Percentiles rank a stretch among this genome's conserved stretches.
Evolutionary conservation across 2,329 filamentous ascomycete species (phyloP).

Genomic region (Pseudophaeomoniella oleicola): DNA sequence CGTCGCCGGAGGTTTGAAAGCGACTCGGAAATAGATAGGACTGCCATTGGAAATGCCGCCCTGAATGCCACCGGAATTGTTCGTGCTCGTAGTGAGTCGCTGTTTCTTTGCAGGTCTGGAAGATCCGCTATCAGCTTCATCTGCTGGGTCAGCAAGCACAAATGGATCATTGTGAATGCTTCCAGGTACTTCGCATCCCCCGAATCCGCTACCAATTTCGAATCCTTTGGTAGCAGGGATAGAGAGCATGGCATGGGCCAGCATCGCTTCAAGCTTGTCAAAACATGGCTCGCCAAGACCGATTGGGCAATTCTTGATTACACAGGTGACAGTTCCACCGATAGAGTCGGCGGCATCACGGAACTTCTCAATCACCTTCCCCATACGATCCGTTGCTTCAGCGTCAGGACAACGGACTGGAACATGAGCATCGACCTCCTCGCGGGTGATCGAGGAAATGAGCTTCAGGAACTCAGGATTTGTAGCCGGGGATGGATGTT

Average conservation of each 20-base stretch:
- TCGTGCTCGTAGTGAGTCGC: constrained; percentile 72
- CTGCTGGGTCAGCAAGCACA: constrained; percentile 39
- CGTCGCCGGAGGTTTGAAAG: constrained; percentile 89
- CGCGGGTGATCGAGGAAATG: constrained; percentile 55
- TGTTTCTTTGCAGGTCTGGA: constrained; percentile 24
- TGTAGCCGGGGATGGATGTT: constrained; percentile 52
- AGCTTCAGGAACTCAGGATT: constrained; percentile 70
- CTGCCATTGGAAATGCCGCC: constrained; percentile 91
- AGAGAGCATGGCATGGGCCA: constrained; percentile 87
- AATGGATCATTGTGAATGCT: constrained; percentile 90
- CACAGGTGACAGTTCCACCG: constrained; percentile 86
- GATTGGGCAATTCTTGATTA: constrained; percentile 71
- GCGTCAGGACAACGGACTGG: constrained; percentile 75
- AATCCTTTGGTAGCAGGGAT: constrained; percentile 95
- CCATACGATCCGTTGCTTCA: constrained; percentile 55
- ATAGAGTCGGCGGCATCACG: constrained; percentile 74
- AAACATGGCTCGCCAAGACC: constrained; percentile 90
- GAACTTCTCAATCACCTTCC: constrained; percentile 61
- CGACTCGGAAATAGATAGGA: constrained; percentile 85
- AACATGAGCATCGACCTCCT: constrained; percentile 67
- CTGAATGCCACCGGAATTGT: constrained; percentile 90
- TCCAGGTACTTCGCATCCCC: constrained; percentile 70
- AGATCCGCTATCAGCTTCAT: constrained; percentile 9
- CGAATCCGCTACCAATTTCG: constrained; percentile 87
- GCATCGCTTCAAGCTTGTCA: constrained; percentile 82